Base-by-base conservation (phyloP, 2,329 filamentous ascomycete genomes). In the Chalara sp. region DNA sequence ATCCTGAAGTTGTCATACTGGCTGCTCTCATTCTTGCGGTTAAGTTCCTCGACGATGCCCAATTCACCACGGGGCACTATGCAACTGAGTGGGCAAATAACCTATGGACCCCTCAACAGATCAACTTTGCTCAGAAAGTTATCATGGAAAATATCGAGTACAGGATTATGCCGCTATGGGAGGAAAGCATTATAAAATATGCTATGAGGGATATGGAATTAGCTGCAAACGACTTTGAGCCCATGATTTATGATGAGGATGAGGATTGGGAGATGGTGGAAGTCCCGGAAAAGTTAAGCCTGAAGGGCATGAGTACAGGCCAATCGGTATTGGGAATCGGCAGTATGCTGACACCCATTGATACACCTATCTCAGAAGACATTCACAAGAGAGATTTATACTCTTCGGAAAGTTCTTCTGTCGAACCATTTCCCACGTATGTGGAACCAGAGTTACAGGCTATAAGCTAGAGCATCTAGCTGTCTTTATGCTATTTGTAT, bases 61-160 rank as follows among this genome's bases (percentile, higher is more conserved):
- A 80, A 59, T 72, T 76, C 54, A 67, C 72, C 5, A 78, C 79
- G 1, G 68, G 70, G 45, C 75, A 76, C 61, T 84, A 81, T 67
- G 71, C 72, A 54, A 60, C 69, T 12, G 65, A 64, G 31, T 84
- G 81, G 79, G 81, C 76, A 28, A 69, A 66, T 30, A 69, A 71
- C 46, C 60, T 76, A 45, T 86, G 83, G 81, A 76, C 79, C 2
- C 74, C 72, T 59, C 72, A 76, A 50, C 81, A 86, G 69, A 73
- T 86, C 59, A 84, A 83, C 58, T 74, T 74, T 46, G 84, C 82
- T 1, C 81, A 86, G 66, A 72, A 78, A 44, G 78, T 75, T 65
- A 76, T 86, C 58, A 78, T 85, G 72, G 79, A 83, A 68, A 80
- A 76, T 63, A 70, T 86, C 44, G 72, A 75, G 55, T 86, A 83